phyloP scores from a whole-genome alignment of 2,329 filamentous ascomycete genomes.

The Cladosporium sp. region DNA sequence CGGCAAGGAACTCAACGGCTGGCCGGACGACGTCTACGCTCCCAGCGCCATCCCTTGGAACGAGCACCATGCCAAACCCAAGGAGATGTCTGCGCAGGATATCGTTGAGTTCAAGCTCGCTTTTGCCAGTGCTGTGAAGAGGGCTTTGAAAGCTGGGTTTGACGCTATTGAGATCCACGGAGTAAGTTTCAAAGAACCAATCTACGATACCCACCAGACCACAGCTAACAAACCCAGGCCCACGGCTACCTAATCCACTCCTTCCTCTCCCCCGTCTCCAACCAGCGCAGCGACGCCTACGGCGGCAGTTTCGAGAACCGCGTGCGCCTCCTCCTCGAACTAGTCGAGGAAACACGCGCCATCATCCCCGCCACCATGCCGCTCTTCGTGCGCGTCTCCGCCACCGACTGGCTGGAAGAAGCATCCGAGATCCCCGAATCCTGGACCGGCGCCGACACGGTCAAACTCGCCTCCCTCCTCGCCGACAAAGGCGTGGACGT shows the following conservation, averaged over 20 bases:
- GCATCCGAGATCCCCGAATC: constrained; percentile 51
- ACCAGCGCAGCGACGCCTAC: constrained; percentile 64
- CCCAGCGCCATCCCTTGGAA: constrained; percentile 61
- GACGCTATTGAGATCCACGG: constrained; percentile 78
- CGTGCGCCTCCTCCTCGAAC: constrained; percentile 47
- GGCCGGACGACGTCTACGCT: constrained; percentile 49
- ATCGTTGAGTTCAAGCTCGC: constrained; percentile 62
- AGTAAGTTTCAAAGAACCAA: constrained; percentile 35
- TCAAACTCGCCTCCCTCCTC: constrained; percentile 61
- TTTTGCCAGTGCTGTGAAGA: constrained; percentile 60
- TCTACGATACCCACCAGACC: neutral
- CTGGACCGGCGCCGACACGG: constrained; percentile 65
- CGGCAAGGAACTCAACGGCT: constrained; percentile 45
- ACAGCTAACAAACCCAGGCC: constrained; percentile 43
- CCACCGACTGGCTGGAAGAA: constrained; percentile 70
- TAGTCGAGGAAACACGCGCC: constrained; percentile 56
- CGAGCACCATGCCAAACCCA: constrained; percentile 57
- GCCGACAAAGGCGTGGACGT: constrained; percentile 73
- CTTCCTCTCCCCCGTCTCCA: constrained; percentile 68
- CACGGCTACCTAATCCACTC: constrained; percentile 72
- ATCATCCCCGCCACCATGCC: constrained; percentile 66
- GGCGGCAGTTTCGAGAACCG: constrained; percentile 71
- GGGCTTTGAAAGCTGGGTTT: constrained; percentile 56
- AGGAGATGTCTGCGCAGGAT: constrained; percentile 63
- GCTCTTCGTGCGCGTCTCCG: constrained; percentile 68